Conservation (phyloP, 441 rosid species). For the Metrosideros polymorpha region DNA sequence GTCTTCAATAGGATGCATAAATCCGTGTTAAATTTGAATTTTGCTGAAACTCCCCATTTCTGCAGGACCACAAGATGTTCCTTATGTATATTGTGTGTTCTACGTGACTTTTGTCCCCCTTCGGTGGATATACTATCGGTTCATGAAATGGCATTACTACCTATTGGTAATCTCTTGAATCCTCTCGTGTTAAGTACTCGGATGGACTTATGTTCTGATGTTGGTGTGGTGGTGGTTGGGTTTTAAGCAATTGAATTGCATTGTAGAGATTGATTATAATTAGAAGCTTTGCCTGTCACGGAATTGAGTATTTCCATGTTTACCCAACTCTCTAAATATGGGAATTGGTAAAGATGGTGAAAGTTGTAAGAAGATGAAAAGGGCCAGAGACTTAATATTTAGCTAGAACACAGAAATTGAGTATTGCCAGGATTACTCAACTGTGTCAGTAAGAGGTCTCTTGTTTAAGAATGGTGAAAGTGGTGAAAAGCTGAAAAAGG, state of each 20-base stretch:
- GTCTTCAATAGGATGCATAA: not conserved
- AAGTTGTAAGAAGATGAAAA: not conserved
- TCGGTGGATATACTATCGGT: constrained; percentile 92
- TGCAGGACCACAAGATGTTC: constrained; percentile 87
- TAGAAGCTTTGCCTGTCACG: not conserved
- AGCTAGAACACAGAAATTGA: not conserved
- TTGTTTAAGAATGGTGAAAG: not conserved
- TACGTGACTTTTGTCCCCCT: constrained; percentile 84
- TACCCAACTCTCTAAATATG: not conserved
- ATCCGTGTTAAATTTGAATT: not conserved
- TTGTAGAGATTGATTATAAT: not conserved
- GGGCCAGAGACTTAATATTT: not conserved
- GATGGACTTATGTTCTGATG: not conserved
- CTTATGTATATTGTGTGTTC: constrained; percentile 77
- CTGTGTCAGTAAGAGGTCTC: not conserved
- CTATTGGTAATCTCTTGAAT: constrained; percentile 59
- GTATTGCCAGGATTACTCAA: not conserved
- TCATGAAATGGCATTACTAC: constrained; percentile 96
- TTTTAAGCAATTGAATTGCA: not conserved
- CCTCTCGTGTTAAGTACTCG: not conserved
- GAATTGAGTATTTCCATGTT: not conserved
- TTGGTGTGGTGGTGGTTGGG: not conserved
- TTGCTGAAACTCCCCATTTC: not conserved
- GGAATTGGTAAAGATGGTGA: not conserved
- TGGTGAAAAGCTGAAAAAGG: not conserved